Base-by-base conservation (phyloP, 2,329 filamentous ascomycete species). In the Aspergillus phoenicis region DNA sequence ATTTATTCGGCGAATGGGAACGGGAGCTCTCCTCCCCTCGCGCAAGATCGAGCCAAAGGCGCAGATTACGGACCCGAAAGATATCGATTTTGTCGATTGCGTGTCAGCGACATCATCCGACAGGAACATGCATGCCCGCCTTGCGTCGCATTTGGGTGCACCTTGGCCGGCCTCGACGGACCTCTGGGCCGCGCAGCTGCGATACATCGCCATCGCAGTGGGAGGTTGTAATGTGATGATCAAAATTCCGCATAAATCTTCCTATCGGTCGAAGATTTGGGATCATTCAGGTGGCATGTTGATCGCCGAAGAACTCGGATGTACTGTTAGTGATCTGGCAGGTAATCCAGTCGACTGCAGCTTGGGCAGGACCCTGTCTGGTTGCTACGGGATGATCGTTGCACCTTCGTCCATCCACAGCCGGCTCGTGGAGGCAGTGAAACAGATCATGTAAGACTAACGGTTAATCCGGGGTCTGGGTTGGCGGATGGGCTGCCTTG, bases 211-310 rank as follows among this genome's bases (percentile, higher is more conserved):
- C 3, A 77, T 84, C 39, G 78, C 82, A 0, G 76, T 84, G 0
- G 82, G 82, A 13, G 79, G 78, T 26, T 79, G 80, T 28, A 80
- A 83, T 64, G 77, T 82, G 26, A 77, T 82, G 68, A 66, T 85
- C 15, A 80, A 83, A 47, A 78, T 84, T 26, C 80, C 82, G 8
- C 74, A 74, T 57, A 76, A 77, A 3, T 64, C 72, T 33, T 70
- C 72, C 8, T 77, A 83, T 62, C 81, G 77, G 33, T 82, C 81
- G 0, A 78, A 79, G 59, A 74, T 84, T n/a, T 85, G 83, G 83
- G 84, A 85, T 68, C 83, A 85, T 70, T 81, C 81, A 1, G 83
- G 83, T 5, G 83, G 83, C 0, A 80, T 83, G 65, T 68, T 85
- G 26, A 76, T 85, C 47, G 81, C 77, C 57, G 70, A 80, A 58